A percentile compares a stretch with the other conserved stretches of the same genome.
These are phyloP conservation scores for Pestalotiopsis sp. DNA, from an alignment of 2,329 filamentous ascomycete genomes.

Conservation along the genomic window DNA sequence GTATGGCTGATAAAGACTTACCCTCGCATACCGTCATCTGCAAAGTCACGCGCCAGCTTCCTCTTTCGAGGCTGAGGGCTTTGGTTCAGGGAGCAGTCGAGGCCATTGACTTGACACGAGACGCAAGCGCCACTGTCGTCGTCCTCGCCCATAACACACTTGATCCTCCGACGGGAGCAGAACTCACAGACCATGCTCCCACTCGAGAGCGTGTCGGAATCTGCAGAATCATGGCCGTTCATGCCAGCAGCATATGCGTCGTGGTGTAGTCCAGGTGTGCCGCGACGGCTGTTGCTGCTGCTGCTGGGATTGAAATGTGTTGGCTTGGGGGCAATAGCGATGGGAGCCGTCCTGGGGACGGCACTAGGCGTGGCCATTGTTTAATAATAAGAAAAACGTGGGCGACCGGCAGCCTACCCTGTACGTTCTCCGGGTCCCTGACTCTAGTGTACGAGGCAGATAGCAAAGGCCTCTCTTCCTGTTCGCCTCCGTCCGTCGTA, in stretches of 20 bases:
- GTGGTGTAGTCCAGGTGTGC: slow-evolving; percentile 38
- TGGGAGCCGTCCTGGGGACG: slow-evolving; percentile 63
- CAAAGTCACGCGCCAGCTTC: slow-evolving; percentile 68
- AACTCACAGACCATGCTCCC: slow-evolving; percentile 64
- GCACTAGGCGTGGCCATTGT: slow-evolving; percentile 56
- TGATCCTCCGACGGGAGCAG: slow-evolving; percentile 72
- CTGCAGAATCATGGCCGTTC: slow-evolving; percentile 54
- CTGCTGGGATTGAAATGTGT: slow-evolving; percentile 39
- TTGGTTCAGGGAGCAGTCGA: slow-evolving; percentile 77
- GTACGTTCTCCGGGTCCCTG: not conserved
- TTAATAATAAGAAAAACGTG: slow-evolving; percentile 14
- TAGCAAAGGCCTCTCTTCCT: not conserved
- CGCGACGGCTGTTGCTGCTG: slow-evolving; percentile 43
- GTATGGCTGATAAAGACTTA: slow-evolving; percentile 47
- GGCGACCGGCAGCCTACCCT: slow-evolving; percentile 5
- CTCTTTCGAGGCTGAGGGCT: slow-evolving; percentile 80
- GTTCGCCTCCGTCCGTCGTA: not conserved
- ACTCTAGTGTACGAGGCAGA: not conserved
- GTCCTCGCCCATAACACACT: slow-evolving; percentile 76
- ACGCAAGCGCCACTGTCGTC: slow-evolving; percentile 68
- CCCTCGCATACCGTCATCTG: slow-evolving; percentile 69
- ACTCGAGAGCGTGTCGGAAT: slow-evolving; percentile 44
- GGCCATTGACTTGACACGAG: slow-evolving; percentile 75
- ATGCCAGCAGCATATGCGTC: slow-evolving; percentile 53
- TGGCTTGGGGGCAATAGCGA: slow-evolving; percentile 66